These are phyloP conservation scores for Pulveroboletus ravenelii DNA, from an alignment of 768 basidiomycete species.

Conservation along the genomic window DNA sequence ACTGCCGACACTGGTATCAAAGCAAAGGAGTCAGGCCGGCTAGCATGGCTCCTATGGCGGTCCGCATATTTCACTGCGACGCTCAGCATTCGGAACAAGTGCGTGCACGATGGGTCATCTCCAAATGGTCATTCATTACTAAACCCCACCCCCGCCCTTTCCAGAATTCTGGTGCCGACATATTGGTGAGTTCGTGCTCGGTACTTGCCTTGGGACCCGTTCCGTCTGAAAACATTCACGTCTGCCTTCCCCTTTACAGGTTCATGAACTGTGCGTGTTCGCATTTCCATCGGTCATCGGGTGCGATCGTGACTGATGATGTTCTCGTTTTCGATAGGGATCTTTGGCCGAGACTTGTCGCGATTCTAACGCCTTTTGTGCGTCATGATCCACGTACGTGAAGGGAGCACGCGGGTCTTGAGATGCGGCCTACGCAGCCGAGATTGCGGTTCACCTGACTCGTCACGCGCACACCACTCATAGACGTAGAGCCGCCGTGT, in stretches of 20 bases:
- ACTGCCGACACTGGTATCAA: constrained; percentile 45
- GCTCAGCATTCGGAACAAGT: constrained; percentile 68
- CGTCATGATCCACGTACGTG: background rate
- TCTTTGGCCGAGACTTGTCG: constrained; percentile 70
- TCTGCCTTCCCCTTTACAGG: constrained; percentile 32
- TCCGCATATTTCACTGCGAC: constrained; percentile 80
- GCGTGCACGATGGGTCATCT: constrained; percentile 21
- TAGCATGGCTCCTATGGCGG: constrained; percentile 79
- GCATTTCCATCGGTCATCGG: constrained; percentile 3
- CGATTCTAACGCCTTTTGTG: constrained; percentile 44
- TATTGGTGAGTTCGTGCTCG: constrained; percentile 49
- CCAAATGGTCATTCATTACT: constrained; percentile 6
- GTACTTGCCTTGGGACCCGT: constrained; percentile 5
- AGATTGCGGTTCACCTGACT: background rate
- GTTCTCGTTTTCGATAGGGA: constrained; percentile 41
- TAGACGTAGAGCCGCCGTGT: constrained; percentile 7
- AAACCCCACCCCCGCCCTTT: background rate
- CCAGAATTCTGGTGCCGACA: constrained; percentile 60
- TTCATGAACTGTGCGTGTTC: constrained; percentile 59
- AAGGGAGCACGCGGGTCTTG: background rate
- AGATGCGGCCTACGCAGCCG: background rate
- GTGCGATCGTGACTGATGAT: constrained; percentile 15
- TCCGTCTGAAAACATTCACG: constrained; percentile 15
- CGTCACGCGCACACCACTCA: background rate
- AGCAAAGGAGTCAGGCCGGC: constrained; percentile 57